Evolutionary conservation across 1,284 basidiomycete species (phyloP), one percentile per base, ranked within the genome.

Genomic region (Ustilago crameri): DNA sequence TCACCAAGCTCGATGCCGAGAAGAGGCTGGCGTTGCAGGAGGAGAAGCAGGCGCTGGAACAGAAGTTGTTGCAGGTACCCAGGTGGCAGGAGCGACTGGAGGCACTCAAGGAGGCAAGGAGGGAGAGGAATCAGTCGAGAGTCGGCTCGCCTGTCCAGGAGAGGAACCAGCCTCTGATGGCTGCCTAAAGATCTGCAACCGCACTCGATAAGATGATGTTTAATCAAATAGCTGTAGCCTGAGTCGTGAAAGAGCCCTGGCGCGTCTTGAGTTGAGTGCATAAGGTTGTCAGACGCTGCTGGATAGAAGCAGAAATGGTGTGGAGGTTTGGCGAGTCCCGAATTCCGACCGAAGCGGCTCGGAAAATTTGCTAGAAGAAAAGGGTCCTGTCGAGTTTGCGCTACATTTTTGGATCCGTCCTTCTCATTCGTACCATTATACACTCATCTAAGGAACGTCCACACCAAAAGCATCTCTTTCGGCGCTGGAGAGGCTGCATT

Each of bases 1-100:
- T 98, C 90, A 93, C 93, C 18, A 90, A 92, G 80, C 86, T 98
- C 30, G 91, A 98, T 79, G 92, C 93, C 9, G 93, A 96, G 85
- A 92, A 91, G 84, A 88, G 96, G 23, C 86, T 98, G 46, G 92
- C 91, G 1, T 85, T 98, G 50, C 93, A 97, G 84, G 93, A 95
- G 83, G 94, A 97, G 87, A 96, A 95, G 76, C 80, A 84, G 61
- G 57, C 64, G 18, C 75, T 82, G 37, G 75, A 81, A 67, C 74
- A 81, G 63, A 84, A 84, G 68, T 61, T 85, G 30, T 75, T 82
- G 41, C 72, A 66, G 70, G 91, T 91, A 26, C 91, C 92, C 3
- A 92, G 91, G 85, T 89, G 95, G 87, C 88, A 88, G 82, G 88
- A 89, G 46, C 87, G 92, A 43, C 85, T 96, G 41, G 88, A 87